Base-by-base conservation (phyloP, 495 filamentous ascomycete genomes). In the Aspergillus carlsbadensis region DNA sequence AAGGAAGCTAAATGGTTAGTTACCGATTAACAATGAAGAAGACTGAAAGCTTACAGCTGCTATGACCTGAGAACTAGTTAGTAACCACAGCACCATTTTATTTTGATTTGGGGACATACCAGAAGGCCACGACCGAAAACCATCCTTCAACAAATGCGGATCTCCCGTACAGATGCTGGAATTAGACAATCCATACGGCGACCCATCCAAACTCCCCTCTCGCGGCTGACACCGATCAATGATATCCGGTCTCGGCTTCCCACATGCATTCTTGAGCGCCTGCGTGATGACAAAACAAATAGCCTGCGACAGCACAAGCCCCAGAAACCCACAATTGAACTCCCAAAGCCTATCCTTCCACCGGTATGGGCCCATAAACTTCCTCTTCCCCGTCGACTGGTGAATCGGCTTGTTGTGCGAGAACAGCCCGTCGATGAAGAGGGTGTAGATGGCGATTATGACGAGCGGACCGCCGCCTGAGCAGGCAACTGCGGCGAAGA, bases 101-200 rank as follows among this genome's bases (percentile, higher is more conserved):
- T 1, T 1, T 58, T 14, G 33, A 33, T 21, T n/a, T 14, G 6
- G 20, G 10, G 29, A 51, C 72, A 22, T 70, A 60, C 88, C 89
- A 44, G 85, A 88, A 21, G 91, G 91, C 73, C 88, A 96, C 59
- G 88, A 92, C 45, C 86, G 83, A 66, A 96, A 96, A 1, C 90
- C 91, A 67, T 96, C 91, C 62, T 91, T 84, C 50, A 96, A 75
- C n/a, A 86, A 73, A 6, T 61, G 51, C 17, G 75, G 77, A 68
- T 93, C 80, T 3, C 81, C 75, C 3, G 77, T 85, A 73, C 91
- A 96, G 43, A 93, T 91, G 1, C 73, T 71, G 20, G 73, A 83
- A 44, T 80, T 83, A 13, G 86, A 85, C 31, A 95, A 71, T 4
- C 85, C 84, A 36, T 65, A 80, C 5, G 69, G 58, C 0, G 64